These are phyloP conservation scores for Carex parvula DNA, from an alignment of 176 grass and related monocot species.

Conservation along the genomic window DNA sequence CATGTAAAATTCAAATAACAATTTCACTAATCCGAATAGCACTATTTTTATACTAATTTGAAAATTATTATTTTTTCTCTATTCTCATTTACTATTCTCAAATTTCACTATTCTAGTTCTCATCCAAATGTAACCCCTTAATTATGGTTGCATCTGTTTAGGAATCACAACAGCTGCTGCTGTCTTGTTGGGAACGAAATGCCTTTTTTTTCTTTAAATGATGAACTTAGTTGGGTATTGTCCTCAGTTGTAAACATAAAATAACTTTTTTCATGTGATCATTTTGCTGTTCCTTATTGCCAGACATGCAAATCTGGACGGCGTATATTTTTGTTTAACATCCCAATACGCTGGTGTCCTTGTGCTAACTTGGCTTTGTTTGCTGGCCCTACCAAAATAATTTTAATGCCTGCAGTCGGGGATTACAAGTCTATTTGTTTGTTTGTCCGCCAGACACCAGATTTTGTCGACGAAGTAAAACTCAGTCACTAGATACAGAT, in stretches of 20 bases:
- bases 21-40: no score
- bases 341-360: not conserved
- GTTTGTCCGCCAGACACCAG: not conserved
- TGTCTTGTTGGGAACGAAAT: not conserved
- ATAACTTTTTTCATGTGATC: not conserved
- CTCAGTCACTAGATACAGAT: not conserved
- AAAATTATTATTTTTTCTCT: no score
- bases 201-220: not conserved
- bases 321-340: not conserved
- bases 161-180: not conserved
- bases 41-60: no score
- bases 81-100: no score
- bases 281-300: not conserved
- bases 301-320: not conserved
- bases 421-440: not conserved
- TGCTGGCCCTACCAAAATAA: no score
- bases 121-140: no score
- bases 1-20: no score
- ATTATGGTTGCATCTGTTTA: not conserved
- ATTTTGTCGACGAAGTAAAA: not conserved
- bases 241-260: not conserved
- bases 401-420: no score
- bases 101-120: no score
- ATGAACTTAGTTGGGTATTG: not conserved
- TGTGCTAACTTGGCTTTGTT: not conserved